Evolutionary conservation across 2,329 filamentous ascomycete genomes (phyloP).

Genomic region (Neonectria magnoliae): DNA sequence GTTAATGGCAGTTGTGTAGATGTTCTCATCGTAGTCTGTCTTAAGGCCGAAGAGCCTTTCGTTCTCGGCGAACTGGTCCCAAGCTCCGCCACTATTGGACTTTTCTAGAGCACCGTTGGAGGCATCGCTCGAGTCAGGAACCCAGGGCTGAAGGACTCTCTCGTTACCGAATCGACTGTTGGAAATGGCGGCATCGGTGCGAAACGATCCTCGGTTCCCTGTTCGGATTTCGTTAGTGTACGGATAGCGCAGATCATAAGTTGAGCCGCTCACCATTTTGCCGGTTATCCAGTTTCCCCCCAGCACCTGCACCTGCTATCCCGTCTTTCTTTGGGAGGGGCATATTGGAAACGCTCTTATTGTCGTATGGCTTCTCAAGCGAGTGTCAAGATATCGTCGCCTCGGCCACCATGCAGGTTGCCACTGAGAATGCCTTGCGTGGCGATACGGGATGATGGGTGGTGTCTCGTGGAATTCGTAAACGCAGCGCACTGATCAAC

Average conservation of each 20-base stretch:
- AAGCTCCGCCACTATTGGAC: constrained; percentile 60
- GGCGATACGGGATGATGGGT: constrained; percentile 28
- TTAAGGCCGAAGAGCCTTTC: constrained; percentile 87
- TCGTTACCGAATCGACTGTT: constrained; percentile 75
- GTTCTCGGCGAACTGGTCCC: constrained; percentile 96
- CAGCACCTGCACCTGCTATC: constrained; percentile 44
- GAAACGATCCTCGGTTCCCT: constrained; percentile 78
- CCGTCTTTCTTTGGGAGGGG: constrained; percentile 53
- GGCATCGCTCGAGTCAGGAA: constrained; percentile 70
- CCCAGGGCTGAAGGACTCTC: constrained; percentile 83
- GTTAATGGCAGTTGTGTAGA: constrained; percentile 93
- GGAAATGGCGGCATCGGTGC: constrained; percentile 90
- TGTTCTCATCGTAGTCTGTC: constrained; percentile 91
- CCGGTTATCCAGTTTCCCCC: constrained; percentile 43
- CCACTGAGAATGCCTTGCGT: constrained; percentile 28
- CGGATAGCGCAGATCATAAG: background rate
- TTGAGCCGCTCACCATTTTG: constrained; percentile 50
- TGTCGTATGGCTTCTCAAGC: constrained; percentile 38
- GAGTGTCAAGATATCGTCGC: constrained; percentile 32
- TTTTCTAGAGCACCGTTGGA: constrained; percentile 78
- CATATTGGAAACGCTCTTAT: constrained; percentile 45
- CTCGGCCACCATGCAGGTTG: constrained; percentile 41
- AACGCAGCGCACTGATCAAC: constrained; percentile 29
- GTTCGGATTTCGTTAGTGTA: constrained; percentile 20
- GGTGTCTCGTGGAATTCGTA: constrained; percentile 26